These are phyloP conservation scores for Mycena indigotica DNA, from an alignment of 768 basidiomycete species.

Conservation along the genomic window DNA sequence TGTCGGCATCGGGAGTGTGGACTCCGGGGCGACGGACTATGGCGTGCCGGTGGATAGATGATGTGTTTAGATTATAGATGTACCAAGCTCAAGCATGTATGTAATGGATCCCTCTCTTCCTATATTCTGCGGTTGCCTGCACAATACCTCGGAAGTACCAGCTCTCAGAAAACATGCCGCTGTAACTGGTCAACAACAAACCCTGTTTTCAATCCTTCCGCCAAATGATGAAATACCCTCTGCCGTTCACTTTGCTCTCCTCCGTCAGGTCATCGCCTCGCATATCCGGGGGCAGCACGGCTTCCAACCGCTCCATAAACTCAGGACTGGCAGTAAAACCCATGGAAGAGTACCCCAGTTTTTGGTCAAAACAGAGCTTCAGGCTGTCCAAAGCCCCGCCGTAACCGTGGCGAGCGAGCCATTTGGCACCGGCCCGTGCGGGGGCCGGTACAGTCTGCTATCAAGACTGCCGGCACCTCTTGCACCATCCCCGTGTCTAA, in stretches of 20 bases:
- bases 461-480: conserved; percentile 21
- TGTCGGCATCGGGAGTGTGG: too few relatives aligned
- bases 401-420: not conserved
- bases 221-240: conserved; percentile 15
- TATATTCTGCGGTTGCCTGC: too few relatives aligned
- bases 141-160: too few relatives aligned
- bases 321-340: conserved; percentile 17
- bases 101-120: too few relatives aligned
- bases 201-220: not conserved
- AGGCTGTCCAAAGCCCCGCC: not conserved
- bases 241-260: conserved; percentile 18
- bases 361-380: conserved; percentile 27
- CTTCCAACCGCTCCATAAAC: conserved; percentile 13
- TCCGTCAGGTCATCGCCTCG: conserved; percentile 14
- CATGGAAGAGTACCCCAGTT: conserved; percentile 25
- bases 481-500: conserved; percentile 10
- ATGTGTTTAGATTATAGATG: too few relatives aligned
- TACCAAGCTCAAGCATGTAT: too few relatives aligned
- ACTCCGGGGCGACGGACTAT: too few relatives aligned
- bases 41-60: too few relatives aligned
- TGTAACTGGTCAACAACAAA: too few relatives aligned
- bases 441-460: conserved; percentile 35
- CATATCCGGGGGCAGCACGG: conserved; percentile 22
- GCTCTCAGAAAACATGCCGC: too few relatives aligned
- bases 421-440: not conserved